Percentiles rank a stretch among this genome's conserved stretches.
phyloP scores from a whole-genome alignment of 176 grass and related monocot species.

The Avena insularis region DNA sequence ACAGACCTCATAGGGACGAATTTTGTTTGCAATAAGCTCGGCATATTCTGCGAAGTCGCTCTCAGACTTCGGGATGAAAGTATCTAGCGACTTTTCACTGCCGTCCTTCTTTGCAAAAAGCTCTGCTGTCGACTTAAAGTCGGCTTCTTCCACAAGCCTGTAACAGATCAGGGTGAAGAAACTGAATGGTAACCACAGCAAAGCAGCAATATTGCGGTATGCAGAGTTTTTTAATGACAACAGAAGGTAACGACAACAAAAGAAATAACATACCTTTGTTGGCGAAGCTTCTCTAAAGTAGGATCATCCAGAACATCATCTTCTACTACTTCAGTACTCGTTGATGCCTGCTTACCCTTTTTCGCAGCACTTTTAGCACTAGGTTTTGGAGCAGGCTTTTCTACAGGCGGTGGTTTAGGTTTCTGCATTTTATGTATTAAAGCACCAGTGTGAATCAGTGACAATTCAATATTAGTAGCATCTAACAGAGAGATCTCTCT shows the following conservation, averaged over 20 bases:
- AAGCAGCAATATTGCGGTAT: not conserved
- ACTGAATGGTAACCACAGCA: not conserved
- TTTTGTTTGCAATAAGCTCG: slow-evolving; percentile 75
- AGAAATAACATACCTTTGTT: slow-evolving; percentile 66
- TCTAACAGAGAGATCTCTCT: not conserved
- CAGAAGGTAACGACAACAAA: not conserved
- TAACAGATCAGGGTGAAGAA: not conserved
- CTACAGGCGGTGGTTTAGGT: slow-evolving; percentile 60
- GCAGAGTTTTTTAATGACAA: not conserved
- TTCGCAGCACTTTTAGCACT: slow-evolving; percentile 63
- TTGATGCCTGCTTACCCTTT: slow-evolving; percentile 74
- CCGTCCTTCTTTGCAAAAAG: slow-evolving; percentile 76
- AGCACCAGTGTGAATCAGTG: slow-evolving; percentile 21
- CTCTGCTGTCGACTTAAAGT: slow-evolving; percentile 81
- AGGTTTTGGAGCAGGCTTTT: slow-evolving; percentile 51
- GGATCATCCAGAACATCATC: slow-evolving; percentile 66
- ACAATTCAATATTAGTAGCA: slow-evolving; percentile 5
- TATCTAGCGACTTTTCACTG: slow-evolving; percentile 70
- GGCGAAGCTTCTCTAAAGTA: slow-evolving; percentile 79
- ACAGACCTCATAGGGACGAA: slow-evolving; percentile 73
- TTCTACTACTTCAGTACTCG: slow-evolving; percentile 50
- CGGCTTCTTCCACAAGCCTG: slow-evolving; percentile 89
- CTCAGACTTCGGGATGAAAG: slow-evolving; percentile 85
- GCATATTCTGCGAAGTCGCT: slow-evolving; percentile 79
- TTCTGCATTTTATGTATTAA: slow-evolving; percentile 54